phyloP scores from a whole-genome alignment of 2,329 filamentous ascomycete genomes.

The Metarhizium sp. region DNA sequence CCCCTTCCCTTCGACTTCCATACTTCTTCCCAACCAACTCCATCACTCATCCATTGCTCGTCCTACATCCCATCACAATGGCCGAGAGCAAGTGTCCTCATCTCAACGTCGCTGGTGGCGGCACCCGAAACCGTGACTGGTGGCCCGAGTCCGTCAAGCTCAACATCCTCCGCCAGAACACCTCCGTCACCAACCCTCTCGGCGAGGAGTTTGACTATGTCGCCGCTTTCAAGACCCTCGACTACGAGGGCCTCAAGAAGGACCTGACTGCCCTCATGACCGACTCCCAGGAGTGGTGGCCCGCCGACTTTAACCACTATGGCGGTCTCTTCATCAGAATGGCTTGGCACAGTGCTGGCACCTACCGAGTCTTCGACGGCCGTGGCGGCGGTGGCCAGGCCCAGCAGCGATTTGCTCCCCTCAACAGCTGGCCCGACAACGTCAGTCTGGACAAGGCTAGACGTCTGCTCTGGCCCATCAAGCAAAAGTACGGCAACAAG shows the following conservation, averaged over 20 bases:
- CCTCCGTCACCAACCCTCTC: constrained; percentile 51
- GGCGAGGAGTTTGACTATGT: constrained; percentile 62
- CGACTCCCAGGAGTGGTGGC: constrained; percentile 74
- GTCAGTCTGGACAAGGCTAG: constrained; percentile 72
- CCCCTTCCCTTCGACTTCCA: neutral
- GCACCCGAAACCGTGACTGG: constrained; percentile 62
- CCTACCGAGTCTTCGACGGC: constrained; percentile 66
- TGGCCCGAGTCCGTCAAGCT: constrained; percentile 62
- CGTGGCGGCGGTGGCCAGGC: constrained; percentile 66
- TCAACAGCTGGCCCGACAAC: constrained; percentile 77
- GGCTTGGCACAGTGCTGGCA: constrained; percentile 74
- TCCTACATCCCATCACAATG: constrained; percentile 9
- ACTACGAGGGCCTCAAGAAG: constrained; percentile 56
- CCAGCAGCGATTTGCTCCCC: constrained; percentile 70
- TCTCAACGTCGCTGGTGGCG: constrained; percentile 45
- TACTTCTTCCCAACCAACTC: neutral
- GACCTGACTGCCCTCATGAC: constrained; percentile 65
- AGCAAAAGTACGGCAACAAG: constrained; percentile 77
- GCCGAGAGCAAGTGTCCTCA: constrained; percentile 23
- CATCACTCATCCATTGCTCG: neutral
- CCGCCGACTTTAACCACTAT: constrained; percentile 73
- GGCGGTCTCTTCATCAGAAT: constrained; percentile 72
- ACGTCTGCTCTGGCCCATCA: constrained; percentile 70
- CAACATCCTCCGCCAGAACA: constrained; percentile 66
- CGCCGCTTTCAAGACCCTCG: constrained; percentile 59